Conservation (phyloP, 1,284 basidiomycete genomes). For the Exobasidium rhododendri region DNA sequence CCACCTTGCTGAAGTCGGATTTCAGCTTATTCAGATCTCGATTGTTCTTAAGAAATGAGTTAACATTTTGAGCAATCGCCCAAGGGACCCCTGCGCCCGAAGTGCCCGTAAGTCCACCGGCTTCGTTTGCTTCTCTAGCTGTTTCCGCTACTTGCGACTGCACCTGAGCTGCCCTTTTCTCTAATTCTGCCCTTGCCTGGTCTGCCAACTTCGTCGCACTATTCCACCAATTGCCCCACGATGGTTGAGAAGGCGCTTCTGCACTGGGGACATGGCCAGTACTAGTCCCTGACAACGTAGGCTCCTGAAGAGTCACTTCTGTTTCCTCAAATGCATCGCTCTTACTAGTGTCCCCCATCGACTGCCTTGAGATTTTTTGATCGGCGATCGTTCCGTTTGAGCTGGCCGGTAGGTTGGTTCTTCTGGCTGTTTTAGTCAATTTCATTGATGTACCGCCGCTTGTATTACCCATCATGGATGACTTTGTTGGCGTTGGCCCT, state of each 20-base stretch:
- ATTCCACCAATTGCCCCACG: conserved; percentile 63
- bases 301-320: not conserved
- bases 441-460: not conserved
- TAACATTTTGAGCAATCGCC: conserved; percentile 18
- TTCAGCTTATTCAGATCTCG: conserved; percentile 10
- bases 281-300: not conserved
- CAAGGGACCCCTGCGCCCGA: not conserved
- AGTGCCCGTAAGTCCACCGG: conserved; percentile 2
- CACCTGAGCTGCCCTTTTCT: conserved; percentile 34
- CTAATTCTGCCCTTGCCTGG: conserved; percentile 50
- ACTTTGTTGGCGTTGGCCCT: conserved; percentile 10
- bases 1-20: conserved; percentile 37
- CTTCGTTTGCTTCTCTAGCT: conserved; percentile 25
- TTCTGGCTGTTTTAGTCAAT: not conserved
- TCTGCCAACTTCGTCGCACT: conserved; percentile 55
- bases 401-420: conserved; percentile 1
- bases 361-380: too few species aligned
- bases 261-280: not conserved
- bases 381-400: not conserved
- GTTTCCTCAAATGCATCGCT: not conserved
- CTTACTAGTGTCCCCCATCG: not conserved
- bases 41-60: not conserved
- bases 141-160: conserved; percentile 5
- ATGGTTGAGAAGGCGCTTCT: conserved; percentile 3
- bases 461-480: not conserved